Conservation (phyloP, 2,329 filamentous ascomycete species). For the Nannizzia gypsea region DNA sequence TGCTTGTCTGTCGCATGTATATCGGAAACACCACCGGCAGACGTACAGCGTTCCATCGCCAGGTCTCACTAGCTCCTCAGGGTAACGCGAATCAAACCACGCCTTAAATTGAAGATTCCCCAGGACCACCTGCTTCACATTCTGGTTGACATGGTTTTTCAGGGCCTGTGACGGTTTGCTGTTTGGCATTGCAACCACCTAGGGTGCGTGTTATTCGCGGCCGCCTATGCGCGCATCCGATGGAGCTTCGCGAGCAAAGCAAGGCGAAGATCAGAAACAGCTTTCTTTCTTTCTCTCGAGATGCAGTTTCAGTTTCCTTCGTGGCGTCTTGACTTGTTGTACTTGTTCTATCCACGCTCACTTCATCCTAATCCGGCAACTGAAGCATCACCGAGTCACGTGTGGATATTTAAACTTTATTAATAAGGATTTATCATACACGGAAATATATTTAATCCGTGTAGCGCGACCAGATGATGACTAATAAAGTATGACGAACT, state of each 20-base stretch:
- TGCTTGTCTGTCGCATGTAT: constrained; percentile 43
- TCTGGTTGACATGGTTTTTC: constrained; percentile 47
- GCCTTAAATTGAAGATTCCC: constrained; percentile 74
- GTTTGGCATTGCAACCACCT: neutral
- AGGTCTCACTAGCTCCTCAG: constrained; percentile 50
- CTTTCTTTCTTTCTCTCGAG: neutral
- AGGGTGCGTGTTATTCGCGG: constrained; percentile 11
- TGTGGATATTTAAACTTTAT: neutral
- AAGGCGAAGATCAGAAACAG: neutral
- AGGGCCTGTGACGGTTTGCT: constrained; percentile 15
- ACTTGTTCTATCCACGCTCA: neutral
- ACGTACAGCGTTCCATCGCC: constrained; percentile 59
- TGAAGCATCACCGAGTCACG: neutral
- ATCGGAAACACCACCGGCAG: constrained; percentile 90
- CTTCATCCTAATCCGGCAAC: neutral
- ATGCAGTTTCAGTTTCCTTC: neutral
- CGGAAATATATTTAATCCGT: too few species aligned
- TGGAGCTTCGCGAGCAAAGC: neutral
- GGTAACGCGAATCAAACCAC: constrained; percentile 88
- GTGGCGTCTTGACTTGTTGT: neutral
- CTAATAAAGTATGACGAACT: neutral
- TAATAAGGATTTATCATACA: too few species aligned
- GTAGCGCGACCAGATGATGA: neutral
- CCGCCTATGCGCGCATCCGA: constrained; percentile 1
- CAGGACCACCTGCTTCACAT: constrained; percentile 76